Evolutionary conservation across 78 protist genomes (phyloP).

Genomic region (Dictyostelium firmibasis): DNA sequence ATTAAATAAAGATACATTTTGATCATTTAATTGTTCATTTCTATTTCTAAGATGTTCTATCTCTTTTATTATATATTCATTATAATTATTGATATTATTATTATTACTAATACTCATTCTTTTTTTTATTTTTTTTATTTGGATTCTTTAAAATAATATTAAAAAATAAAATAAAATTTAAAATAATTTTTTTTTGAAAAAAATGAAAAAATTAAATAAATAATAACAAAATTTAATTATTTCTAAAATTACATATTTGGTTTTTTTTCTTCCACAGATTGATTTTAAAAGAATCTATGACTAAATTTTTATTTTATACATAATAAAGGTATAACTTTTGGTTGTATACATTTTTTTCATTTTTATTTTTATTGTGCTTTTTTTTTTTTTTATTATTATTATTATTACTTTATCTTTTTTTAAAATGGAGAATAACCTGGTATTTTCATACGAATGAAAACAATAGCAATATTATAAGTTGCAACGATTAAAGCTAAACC

Average conservation of each 20-base stretch:
- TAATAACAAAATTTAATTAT: neutral
- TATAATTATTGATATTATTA: neutral
- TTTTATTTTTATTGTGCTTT: neutral
- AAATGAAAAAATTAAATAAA: no score
- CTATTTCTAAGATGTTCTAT: neutral
- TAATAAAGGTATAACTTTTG: neutral
- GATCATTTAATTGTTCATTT: neutral
- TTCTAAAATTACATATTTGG: neutral
- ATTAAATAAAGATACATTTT: neutral
- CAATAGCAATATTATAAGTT: conserved; percentile 78
- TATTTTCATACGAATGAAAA: conserved; percentile 79
- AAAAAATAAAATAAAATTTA: no score
- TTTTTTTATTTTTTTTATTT: no score
- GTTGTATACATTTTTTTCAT: neutral
- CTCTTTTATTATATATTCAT: neutral
- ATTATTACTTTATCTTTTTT: neutral
- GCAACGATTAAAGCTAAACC: conserved; percentile 63
- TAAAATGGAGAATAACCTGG: conserved; percentile 66
- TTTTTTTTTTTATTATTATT: neutral
- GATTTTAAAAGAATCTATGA: neutral
- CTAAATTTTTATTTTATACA: neutral
- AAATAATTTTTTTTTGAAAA: no score
- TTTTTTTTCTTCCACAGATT: neutral
- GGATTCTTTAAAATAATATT: neutral
- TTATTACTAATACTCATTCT: no score